Evolutionary conservation across 2,329 filamentous ascomycete species (phyloP).

Genomic region (Pyricularia grisea): DNA sequence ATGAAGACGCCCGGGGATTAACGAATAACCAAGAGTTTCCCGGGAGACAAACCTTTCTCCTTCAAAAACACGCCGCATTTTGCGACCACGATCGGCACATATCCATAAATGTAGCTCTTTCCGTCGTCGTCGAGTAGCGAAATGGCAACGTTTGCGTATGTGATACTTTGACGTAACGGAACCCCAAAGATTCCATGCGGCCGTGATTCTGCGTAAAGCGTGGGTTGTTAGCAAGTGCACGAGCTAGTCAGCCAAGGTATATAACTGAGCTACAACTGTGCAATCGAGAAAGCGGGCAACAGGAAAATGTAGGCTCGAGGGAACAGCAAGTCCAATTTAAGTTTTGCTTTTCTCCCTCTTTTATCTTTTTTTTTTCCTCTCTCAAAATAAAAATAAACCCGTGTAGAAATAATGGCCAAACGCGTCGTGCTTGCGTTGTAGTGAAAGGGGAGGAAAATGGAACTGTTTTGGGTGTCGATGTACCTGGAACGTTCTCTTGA

Average conservation of each 20-base stretch:
- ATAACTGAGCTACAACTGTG: not conserved
- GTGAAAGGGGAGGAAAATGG: not conserved
- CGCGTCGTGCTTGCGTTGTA: not conserved
- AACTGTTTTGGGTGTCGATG: conserved; percentile 7
- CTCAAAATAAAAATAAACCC: not conserved
- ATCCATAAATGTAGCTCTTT: conserved; percentile 95
- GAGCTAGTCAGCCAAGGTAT: too few species aligned
- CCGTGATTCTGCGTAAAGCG: conserved; percentile 27
- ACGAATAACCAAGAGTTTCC: not conserved
- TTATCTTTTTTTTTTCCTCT: not conserved
- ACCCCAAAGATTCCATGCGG: conserved; percentile 86
- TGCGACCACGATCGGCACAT: conserved; percentile 95
- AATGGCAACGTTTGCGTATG: conserved; percentile 96
- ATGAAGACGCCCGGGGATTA: not conserved
- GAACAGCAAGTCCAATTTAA: not conserved
- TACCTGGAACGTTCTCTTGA: conserved; percentile 30
- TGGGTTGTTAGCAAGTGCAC: not conserved
- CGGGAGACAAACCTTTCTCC: conserved; percentile 70
- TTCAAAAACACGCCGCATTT: conserved; percentile 97
- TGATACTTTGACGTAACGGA: conserved; percentile 86
- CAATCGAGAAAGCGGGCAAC: not conserved
- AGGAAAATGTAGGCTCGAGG: not conserved
- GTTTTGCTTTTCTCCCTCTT: not conserved
- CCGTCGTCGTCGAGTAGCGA: conserved; percentile 88
- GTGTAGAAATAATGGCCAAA: not conserved